phyloP scores from a whole-genome alignment of 2,329 filamentous ascomycete species.

The Botrytis medusae region DNA sequence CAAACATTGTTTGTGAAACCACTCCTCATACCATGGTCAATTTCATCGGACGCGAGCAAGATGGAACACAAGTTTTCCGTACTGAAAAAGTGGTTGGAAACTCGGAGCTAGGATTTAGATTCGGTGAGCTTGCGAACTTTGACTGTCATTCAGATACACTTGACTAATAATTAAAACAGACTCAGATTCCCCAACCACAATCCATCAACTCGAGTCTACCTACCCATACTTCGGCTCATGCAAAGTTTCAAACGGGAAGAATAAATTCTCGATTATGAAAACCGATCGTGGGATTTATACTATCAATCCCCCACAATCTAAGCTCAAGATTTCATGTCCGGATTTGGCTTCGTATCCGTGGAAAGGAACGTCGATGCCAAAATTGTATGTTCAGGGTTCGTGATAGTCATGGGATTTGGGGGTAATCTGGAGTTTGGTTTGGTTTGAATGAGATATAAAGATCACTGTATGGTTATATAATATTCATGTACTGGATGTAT shows the following conservation, averaged over 20 bases:
- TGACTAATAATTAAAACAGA: not conserved
- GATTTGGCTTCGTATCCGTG: constrained; percentile 15
- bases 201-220: constrained; percentile 10
- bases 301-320: not conserved
- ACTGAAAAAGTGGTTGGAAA: constrained; percentile 3
- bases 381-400: constrained; percentile 1
- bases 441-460: not conserved
- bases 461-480: not conserved
- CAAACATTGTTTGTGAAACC: constrained; percentile 12
- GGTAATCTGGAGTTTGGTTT: not conserved
- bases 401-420: not conserved
- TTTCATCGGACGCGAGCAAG: not conserved
- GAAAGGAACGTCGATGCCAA: constrained; percentile 11
- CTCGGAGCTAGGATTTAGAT: constrained; percentile 2
- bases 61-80: not conserved
- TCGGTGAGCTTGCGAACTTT: not conserved
- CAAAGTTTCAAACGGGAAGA: constrained; percentile 4
- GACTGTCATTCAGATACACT: not conserved
- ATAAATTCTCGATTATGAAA: constrained; percentile 10
- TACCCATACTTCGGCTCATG: constrained; percentile 1
- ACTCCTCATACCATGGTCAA: constrained; percentile 9
- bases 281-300: constrained; percentile 6
- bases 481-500: not conserved
- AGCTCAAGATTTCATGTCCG: constrained; percentile 3
- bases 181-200: not conserved